phyloP scores from a whole-genome alignment of 257 asterid species.

The Apocynum venetum region DNA sequence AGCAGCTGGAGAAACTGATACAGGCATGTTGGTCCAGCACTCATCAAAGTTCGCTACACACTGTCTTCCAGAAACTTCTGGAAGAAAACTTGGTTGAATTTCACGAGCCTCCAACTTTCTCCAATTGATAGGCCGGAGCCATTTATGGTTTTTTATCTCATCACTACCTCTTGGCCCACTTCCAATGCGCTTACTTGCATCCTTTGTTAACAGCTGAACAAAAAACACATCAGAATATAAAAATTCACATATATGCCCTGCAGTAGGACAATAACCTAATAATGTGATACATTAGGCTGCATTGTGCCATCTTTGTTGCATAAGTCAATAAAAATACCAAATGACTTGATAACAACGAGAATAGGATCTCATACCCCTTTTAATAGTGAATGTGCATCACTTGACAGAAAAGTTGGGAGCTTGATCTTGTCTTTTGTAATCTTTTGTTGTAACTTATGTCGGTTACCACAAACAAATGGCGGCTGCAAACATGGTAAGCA shows the following conservation, averaged over 20 bases:
- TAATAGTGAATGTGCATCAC: slow-evolving; percentile 69
- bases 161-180: slow-evolving; percentile 46
- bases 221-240: background rate
- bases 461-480: slow-evolving; percentile 57
- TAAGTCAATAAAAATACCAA: background rate
- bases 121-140: slow-evolving; percentile 74
- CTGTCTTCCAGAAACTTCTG: slow-evolving; percentile 58
- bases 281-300: background rate
- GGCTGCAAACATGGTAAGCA: slow-evolving; percentile 41
- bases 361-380: slow-evolving; percentile 55
- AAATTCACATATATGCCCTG: background rate
- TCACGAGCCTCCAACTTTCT: slow-evolving; percentile 60
- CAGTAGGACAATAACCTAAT: background rate
- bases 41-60: slow-evolving; percentile 74
- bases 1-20: slow-evolving; percentile 59
- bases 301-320: background rate
- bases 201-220: slow-evolving; percentile 65
- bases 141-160: slow-evolving; percentile 61
- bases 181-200: slow-evolving; percentile 56
- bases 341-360: background rate
- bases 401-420: slow-evolving; percentile 63
- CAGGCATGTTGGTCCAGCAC: slow-evolving; percentile 62
- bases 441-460: slow-evolving; percentile 69
- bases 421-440: slow-evolving; percentile 65
- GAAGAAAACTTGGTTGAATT: slow-evolving; percentile 66